Evolutionary conservation across 768 basidiomycete genomes (phyloP).

Genomic region (Boletus vermiculosoides): DNA sequence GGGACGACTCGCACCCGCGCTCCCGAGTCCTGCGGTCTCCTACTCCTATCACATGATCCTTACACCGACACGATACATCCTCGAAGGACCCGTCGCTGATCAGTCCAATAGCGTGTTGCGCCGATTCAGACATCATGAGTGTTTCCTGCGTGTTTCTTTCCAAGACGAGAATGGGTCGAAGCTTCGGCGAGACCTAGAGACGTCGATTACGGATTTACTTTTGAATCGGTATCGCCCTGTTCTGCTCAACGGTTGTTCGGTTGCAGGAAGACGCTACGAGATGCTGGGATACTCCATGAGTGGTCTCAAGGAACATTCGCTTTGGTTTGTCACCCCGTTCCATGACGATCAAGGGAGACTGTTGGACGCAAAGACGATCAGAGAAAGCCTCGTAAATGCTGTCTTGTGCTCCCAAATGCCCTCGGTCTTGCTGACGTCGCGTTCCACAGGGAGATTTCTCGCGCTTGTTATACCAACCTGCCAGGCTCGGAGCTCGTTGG

Average conservation of each 20-base stretch:
- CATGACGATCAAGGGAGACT: constrained; percentile 19
- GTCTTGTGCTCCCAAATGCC: neutral
- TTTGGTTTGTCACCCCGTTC: constrained; percentile 50
- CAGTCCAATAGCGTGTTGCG: constrained; percentile 40
- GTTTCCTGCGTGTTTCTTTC: constrained; percentile 48
- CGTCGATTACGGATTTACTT: constrained; percentile 36
- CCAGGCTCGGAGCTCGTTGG: constrained; percentile 52
- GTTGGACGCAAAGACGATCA: constrained; percentile 29
- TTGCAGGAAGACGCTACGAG: constrained; percentile 46
- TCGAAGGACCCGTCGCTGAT: constrained; percentile 41
- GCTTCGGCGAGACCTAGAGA: constrained; percentile 33
- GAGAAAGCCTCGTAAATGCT: constrained; percentile 35
- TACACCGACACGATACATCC: constrained; percentile 38
- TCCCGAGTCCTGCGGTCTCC: constrained; percentile 19
- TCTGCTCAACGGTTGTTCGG: constrained; percentile 34
- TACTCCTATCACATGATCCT: constrained; percentile 39
- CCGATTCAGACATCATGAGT: constrained; percentile 38
- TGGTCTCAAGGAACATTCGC: constrained; percentile 47
- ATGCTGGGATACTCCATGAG: constrained; percentile 56
- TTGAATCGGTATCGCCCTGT: constrained; percentile 20
- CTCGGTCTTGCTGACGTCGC: constrained; percentile 1
- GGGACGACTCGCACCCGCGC: constrained; percentile 25
- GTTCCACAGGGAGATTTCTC: constrained; percentile 40
- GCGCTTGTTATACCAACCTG: constrained; percentile 38
- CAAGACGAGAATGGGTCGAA: constrained; percentile 45